phyloP scores from a whole-genome alignment of 805 yeast genomes.

The Lipomyces japonicus region DNA sequence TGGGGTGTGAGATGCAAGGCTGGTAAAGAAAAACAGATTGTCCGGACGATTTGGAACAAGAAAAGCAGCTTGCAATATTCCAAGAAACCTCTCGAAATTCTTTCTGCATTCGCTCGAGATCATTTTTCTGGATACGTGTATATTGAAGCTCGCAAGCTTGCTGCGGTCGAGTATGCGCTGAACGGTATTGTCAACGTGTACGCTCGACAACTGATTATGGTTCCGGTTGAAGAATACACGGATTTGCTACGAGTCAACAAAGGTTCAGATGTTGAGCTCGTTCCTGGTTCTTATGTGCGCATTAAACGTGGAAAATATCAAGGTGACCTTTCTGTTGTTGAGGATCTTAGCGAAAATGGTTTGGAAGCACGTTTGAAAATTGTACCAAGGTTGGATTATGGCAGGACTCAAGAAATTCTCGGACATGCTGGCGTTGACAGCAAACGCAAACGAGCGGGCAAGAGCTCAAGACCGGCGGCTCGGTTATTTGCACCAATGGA shows the following conservation, averaged over 20 bases:
- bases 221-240: conserved; percentile 94
- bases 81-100: conserved; percentile 74
- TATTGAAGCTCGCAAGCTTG: conserved; percentile 88
- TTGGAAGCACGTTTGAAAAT: conserved; percentile 89
- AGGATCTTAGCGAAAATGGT: conserved; percentile 89
- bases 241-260: conserved; percentile 86
- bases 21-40: conserved; percentile 89
- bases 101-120: conserved; percentile 91
- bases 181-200: conserved; percentile 88
- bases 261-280: conserved; percentile 78
- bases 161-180: conserved; percentile 84
- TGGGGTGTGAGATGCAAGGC: conserved; percentile 94
- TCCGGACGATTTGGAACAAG: conserved; percentile 77
- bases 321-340: conserved; percentile 90
- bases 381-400: conserved; percentile 92
- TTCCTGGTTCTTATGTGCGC: conserved; percentile 90
- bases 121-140: conserved; percentile 87
- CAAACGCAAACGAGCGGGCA: conserved; percentile 49
- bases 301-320: conserved; percentile 86
- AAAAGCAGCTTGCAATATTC: conserved; percentile 72
- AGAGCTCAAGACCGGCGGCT: conserved; percentile 75
- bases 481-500: conserved; percentile 83
- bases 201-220: conserved; percentile 67
- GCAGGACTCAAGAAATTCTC: conserved; percentile 43
- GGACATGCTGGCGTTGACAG: conserved; percentile 44